phyloP scores from a whole-genome alignment of 208 protist species.

The Wallacemonas collosoma region DNA sequence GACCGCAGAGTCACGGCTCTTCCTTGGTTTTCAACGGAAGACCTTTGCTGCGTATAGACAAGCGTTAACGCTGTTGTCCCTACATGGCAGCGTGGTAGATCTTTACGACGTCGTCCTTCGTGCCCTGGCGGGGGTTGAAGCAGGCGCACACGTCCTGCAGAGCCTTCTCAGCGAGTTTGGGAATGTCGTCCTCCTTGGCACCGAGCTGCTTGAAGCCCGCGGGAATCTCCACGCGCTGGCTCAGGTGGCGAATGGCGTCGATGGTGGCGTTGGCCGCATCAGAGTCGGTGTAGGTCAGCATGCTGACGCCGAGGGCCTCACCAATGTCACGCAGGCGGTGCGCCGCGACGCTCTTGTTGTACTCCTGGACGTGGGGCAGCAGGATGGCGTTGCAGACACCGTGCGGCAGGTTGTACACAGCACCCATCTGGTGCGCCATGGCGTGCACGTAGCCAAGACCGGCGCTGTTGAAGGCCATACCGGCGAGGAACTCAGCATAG shows the following conservation, averaged over 20 bases:
- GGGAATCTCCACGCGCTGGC: conserved; percentile 56
- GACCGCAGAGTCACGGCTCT: too few species aligned
- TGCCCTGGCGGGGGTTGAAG: conserved; percentile 61
- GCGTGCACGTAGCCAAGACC: conserved; percentile 90
- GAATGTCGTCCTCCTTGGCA: conserved; percentile 48
- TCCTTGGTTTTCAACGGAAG: too few species aligned
- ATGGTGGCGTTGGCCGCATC: conserved; percentile 57
- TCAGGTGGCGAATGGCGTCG: conserved; percentile 50
- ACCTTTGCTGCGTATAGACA: too few species aligned
- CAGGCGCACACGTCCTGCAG: conserved; percentile 48
- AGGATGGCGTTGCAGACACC: conserved; percentile 89
- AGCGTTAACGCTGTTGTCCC: not conserved
- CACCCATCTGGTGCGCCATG: conserved; percentile 89
- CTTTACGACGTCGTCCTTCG: conserved; percentile 53
- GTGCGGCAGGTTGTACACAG: conserved; percentile 83
- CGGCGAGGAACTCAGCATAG: conserved; percentile 82
- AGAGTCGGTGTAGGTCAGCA: conserved; percentile 37
- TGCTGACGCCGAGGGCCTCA: conserved; percentile 46
- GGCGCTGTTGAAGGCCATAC: conserved; percentile 92
- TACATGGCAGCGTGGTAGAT: conserved; percentile 48
- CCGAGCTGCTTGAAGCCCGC: conserved; percentile 58
- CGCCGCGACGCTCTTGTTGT: conserved; percentile 55
- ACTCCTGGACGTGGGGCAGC: conserved; percentile 78
- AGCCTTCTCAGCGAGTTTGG: conserved; percentile 43
- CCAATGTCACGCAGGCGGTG: conserved; percentile 66